Conservation (phyloP, 495 filamentous ascomycete genomes). For the Astrocystis sublimbata region DNA sequence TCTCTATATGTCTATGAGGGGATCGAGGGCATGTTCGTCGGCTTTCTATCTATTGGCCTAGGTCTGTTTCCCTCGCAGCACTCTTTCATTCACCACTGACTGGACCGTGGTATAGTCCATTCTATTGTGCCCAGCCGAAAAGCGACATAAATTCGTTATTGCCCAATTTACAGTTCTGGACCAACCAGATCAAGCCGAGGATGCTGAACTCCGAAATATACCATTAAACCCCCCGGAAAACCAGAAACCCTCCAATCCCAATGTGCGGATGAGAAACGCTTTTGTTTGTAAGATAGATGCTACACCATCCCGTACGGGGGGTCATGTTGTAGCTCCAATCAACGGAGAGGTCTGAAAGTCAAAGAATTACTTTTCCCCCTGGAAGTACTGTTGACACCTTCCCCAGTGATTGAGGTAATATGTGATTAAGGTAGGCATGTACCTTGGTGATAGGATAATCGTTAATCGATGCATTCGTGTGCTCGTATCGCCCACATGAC, state of each 20-base stretch:
- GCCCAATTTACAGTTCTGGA: background rate
- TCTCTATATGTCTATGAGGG: slow-evolving; percentile 13
- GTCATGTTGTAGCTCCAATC: slow-evolving; percentile 4
- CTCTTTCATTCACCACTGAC: background rate
- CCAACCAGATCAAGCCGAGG: slow-evolving; percentile 3
- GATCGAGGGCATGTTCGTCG: slow-evolving; percentile 3
- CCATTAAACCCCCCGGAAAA: background rate
- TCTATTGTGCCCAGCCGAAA: background rate
- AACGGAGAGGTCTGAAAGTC: background rate
- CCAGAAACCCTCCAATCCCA: background rate
- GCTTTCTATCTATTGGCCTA: slow-evolving; percentile 14
- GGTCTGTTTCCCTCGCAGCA: background rate
- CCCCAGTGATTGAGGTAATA: background rate
- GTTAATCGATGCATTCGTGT: slow-evolving; percentile 17
- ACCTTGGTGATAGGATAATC: slow-evolving; percentile 7
- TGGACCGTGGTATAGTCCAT: background rate
- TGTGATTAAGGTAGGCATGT: slow-evolving; percentile 4
- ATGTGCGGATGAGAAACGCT: slow-evolving; percentile 1
- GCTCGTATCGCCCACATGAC: background rate
- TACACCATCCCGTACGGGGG: background rate
- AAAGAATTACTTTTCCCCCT: background rate
- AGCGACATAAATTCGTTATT: background rate
- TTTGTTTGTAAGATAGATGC: slow-evolving; percentile 9
- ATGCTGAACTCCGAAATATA: slow-evolving; percentile 11
- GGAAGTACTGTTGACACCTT: slow-evolving; percentile 11